phyloP scores from a whole-genome alignment of 768 basidiomycete species.

The Cyclocybe aegerita region DNA sequence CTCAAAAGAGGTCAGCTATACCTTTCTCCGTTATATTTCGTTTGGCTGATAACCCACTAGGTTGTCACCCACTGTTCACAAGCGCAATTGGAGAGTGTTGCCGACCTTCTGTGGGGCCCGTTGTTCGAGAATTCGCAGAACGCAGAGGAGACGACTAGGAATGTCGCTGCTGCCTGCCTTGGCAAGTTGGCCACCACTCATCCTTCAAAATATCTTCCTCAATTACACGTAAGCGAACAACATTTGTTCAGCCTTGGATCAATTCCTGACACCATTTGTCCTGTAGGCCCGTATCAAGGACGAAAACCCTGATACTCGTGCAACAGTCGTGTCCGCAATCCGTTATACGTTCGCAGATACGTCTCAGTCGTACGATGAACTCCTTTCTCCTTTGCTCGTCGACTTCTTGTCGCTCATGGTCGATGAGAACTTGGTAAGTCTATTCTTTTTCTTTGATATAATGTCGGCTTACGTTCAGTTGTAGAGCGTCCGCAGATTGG shows the following conservation, averaged over 20 bases:
- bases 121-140: constrained; percentile 90
- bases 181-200: constrained; percentile 94
- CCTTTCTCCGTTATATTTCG: not conserved
- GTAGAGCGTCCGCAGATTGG: constrained; percentile 87
- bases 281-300: constrained; percentile 68
- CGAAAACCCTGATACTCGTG: constrained; percentile 67
- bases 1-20: constrained; percentile 73
- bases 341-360: constrained; percentile 93
- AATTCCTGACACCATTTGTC: not conserved
- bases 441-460: not conserved
- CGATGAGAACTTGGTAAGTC: constrained; percentile 81
- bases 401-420: constrained; percentile 90
- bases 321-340: constrained; percentile 90
- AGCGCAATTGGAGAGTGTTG: constrained; percentile 81
- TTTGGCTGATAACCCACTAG: constrained; percentile 33
- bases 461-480: not conserved
- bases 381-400: constrained; percentile 83
- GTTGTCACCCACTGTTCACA: constrained; percentile 91
- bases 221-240: constrained; percentile 70
- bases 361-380: constrained; percentile 82
- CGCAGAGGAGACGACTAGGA: constrained; percentile 88
- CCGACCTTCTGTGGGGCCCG: constrained; percentile 89
- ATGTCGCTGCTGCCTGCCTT: constrained; percentile 94
- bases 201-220: constrained; percentile 87
- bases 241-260: not conserved